Conservation (phyloP, 1,284 basidiomycete genomes). For the Ustilago shanxiensis region DNA sequence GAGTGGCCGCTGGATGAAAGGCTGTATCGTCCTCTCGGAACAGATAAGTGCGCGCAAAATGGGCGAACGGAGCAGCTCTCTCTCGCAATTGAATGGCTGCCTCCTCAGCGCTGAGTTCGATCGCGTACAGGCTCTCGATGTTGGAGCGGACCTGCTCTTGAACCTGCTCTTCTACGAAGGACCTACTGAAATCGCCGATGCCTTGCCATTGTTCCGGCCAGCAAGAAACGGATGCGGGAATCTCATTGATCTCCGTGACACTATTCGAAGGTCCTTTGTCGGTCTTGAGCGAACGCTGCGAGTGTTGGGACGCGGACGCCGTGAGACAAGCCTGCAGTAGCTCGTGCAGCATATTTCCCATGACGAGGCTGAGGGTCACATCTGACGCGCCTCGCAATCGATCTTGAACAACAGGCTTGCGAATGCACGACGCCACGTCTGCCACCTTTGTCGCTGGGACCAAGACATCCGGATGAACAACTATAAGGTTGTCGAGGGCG, state of each 20-base stretch:
- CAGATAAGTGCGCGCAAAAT: slow-evolving; percentile 59
- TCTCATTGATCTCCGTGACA: not conserved
- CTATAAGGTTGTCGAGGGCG: slow-evolving; percentile 58
- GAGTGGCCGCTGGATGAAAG: slow-evolving; percentile 43
- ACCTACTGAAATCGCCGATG: slow-evolving; percentile 60
- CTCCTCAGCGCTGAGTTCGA: slow-evolving; percentile 42
- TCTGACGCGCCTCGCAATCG: slow-evolving; percentile 54
- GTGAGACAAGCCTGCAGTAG: slow-evolving; percentile 65
- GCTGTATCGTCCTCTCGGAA: slow-evolving; percentile 20
- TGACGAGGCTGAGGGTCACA: slow-evolving; percentile 50
- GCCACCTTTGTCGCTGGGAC: slow-evolving; percentile 64
- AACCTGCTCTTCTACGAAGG: slow-evolving; percentile 55
- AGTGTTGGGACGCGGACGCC: slow-evolving; percentile 7
- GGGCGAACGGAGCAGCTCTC: slow-evolving; percentile 53
- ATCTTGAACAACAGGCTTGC: slow-evolving; percentile 63
- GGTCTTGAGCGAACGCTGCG: not conserved
- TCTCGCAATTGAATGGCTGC: slow-evolving; percentile 48
- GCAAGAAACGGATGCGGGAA: not conserved
- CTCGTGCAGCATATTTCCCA: slow-evolving; percentile 67
- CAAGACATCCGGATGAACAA: slow-evolving; percentile 66
- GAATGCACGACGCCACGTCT: slow-evolving; percentile 61
- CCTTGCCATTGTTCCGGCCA: slow-evolving; percentile 58
- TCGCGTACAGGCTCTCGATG: slow-evolving; percentile 54
- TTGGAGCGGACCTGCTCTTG: slow-evolving; percentile 48
- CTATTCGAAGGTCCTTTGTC: not conserved